Evolutionary conservation across 2,329 filamentous ascomycete genomes (phyloP).

Genomic region (Lojkania enalia): DNA sequence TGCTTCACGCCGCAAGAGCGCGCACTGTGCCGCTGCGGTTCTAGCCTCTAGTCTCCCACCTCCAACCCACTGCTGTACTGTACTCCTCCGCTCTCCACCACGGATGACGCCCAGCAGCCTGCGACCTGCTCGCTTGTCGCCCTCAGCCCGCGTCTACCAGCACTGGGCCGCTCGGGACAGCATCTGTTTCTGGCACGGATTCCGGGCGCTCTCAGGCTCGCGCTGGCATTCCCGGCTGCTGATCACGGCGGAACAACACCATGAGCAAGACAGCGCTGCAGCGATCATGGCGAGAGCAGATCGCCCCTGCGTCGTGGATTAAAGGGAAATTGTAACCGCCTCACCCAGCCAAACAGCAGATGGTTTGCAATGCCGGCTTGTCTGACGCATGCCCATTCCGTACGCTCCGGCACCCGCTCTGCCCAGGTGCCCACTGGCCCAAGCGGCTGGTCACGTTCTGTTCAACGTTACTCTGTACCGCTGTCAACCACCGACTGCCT

Average conservation of each 20-base stretch:
- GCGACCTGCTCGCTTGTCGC: too few relatives aligned
- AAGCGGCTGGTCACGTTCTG: slow-evolving; percentile 26
- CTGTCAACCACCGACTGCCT: slow-evolving; percentile 37
- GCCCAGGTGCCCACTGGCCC: background rate
- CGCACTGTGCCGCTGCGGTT: too few relatives aligned
- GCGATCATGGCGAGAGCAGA: slow-evolving; percentile 32
- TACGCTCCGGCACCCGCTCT: slow-evolving; percentile 6
- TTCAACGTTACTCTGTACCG: slow-evolving; percentile 24
- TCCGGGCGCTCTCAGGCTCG: slow-evolving; percentile 14
- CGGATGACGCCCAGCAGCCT: background rate
- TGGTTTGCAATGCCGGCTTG: slow-evolving; percentile 16
- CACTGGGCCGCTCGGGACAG: slow-evolving; percentile 17
- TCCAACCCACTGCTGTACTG: too few relatives aligned
- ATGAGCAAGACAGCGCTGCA: slow-evolving; percentile 16
- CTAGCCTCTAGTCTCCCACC: too few relatives aligned
- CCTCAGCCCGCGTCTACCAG: too few relatives aligned
- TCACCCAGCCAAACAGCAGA: slow-evolving; percentile 25
- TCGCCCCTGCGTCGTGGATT: slow-evolving; percentile 36
- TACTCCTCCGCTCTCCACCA: slow-evolving; percentile 12
- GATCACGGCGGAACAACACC: slow-evolving; percentile 37
- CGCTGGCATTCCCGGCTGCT: slow-evolving; percentile 23
- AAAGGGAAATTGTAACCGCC: slow-evolving; percentile 38
- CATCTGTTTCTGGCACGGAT: slow-evolving; percentile 34
- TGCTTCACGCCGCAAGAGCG: slow-evolving; percentile 41
- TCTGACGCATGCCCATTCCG: slow-evolving; percentile 11